Evolutionary conservation across 192 early-diverging fungal species (phyloP).

Genomic region (Dissophora ornata): DNA sequence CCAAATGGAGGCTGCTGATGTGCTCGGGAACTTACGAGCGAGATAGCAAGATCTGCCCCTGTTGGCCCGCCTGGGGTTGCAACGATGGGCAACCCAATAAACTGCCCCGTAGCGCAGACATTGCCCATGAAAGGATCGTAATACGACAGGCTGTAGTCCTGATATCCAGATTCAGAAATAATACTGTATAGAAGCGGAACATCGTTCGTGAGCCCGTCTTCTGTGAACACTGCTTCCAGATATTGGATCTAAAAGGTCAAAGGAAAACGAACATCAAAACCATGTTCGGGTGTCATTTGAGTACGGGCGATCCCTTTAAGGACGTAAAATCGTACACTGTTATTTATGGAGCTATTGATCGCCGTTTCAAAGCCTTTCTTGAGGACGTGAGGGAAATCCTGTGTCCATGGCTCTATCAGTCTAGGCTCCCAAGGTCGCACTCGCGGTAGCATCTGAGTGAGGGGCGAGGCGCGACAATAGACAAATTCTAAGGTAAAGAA

Average conservation of each 20-base stretch:
- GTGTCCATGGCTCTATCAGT: constrained; percentile 2
- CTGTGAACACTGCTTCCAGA: neutral
- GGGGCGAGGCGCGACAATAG: constrained; percentile 3
- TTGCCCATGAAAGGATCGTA: constrained; percentile 37
- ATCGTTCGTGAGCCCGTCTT: neutral
- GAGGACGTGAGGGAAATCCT: too few relatives aligned
- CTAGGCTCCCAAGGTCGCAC: constrained; percentile 22
- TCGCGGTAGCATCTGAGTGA: constrained; percentile 33
- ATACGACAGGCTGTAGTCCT: constrained; percentile 15
- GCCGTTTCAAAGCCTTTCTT: too few relatives aligned
- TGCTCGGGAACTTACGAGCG: constrained; percentile 10
- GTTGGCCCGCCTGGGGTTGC: constrained; percentile 18
- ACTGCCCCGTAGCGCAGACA: constrained; percentile 8
- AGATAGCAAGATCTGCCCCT: constrained; percentile 30
- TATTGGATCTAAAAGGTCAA: constrained; percentile 1
- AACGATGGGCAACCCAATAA: constrained; percentile 19
- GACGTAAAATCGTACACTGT: too few relatives aligned
- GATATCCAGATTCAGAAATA: constrained; percentile 1
- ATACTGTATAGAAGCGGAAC: neutral
- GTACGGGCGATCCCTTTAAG: too few relatives aligned
- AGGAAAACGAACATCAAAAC: neutral
- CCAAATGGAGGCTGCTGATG: constrained; percentile 13
- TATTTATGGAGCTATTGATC: too few relatives aligned
- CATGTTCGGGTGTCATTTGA: too few relatives aligned
- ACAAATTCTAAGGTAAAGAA: constrained; percentile 6